phyloP scores from a whole-genome alignment of 139 green algal genomes.

The Chlamydomonas eustigma region DNA sequence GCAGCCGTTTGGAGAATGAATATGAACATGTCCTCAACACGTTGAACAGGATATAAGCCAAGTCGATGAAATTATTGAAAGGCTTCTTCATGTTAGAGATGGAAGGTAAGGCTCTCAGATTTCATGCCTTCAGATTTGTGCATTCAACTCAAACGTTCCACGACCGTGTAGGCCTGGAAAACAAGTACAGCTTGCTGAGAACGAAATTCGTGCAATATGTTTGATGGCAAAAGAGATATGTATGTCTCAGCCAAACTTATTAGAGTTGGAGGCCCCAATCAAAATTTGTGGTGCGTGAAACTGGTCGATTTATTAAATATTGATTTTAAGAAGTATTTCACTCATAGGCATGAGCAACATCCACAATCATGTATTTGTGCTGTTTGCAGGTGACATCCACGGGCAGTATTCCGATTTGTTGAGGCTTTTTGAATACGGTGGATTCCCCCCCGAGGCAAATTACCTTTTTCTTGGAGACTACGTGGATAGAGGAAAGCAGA shows the following conservation, averaged over 20 bases:
- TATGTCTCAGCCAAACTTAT: slow-evolving; percentile 92
- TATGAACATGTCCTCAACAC: too few relatives aligned
- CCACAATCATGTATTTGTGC: too few relatives aligned
- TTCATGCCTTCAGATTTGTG: too few relatives aligned
- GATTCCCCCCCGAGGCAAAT: slow-evolving; percentile 97
- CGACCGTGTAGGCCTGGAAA: slow-evolving; percentile 75
- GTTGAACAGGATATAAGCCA: slow-evolving; percentile 47
- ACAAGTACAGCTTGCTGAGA: slow-evolving; percentile 89
- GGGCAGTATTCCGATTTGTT: slow-evolving; percentile 97
- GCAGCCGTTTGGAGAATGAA: too few relatives aligned
- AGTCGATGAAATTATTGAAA: slow-evolving; percentile 92
- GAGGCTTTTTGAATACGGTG: slow-evolving; percentile 98
- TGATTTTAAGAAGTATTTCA: too few relatives aligned
- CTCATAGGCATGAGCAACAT: too few relatives aligned
- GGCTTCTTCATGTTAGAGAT: slow-evolving; percentile 85
- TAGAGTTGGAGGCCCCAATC: slow-evolving; percentile 98
- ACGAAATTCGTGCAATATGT: slow-evolving; percentile 88
- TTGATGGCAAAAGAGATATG: slow-evolving; percentile 93
- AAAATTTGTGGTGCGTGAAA: slow-evolving; percentile 99
- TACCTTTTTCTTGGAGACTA: slow-evolving; percentile 99
- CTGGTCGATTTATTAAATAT: too few relatives aligned
- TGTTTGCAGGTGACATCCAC: slow-evolving; percentile 98
- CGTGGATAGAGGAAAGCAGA: slow-evolving; percentile 98
- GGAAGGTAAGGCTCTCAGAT: slow-evolving; percentile 33
- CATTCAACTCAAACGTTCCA: too few relatives aligned